phyloP scores from a whole-genome alignment of 495 filamentous ascomycete species.

The Cetradonia linearis region DNA sequence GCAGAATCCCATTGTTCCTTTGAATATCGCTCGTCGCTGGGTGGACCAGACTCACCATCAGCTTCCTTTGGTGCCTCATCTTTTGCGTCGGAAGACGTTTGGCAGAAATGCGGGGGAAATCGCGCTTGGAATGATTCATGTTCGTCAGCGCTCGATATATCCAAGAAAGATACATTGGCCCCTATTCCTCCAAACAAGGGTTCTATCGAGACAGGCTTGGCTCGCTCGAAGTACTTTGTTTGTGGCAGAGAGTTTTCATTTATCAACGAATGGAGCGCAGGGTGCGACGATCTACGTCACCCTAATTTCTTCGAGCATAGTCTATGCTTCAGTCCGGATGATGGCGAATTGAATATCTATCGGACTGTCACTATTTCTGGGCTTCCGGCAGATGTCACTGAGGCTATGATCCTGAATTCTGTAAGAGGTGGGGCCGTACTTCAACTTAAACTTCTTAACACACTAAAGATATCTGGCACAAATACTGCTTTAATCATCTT shows the following conservation, averaged over 20 bases:
- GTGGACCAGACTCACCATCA: not conserved
- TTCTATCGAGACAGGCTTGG: no score
- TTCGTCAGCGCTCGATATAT: no score
- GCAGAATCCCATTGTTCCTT: not conserved
- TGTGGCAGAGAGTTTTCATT: not conserved
- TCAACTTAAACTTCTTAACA: slow-evolving; percentile 16
- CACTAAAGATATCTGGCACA: slow-evolving; percentile 1
- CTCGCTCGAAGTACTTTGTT: no score
- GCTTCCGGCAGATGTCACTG: slow-evolving; percentile 1
- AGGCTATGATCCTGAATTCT: slow-evolving; percentile 4
- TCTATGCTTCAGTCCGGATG: slow-evolving; percentile 9
- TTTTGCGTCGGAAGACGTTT: not conserved
- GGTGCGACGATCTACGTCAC: not conserved
- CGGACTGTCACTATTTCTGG: slow-evolving; percentile 16
- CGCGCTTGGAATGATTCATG: no score
- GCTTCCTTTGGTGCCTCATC: not conserved
- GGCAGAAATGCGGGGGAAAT: no score
- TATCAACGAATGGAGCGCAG: not conserved
- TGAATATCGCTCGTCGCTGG: not conserved
- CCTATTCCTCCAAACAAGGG: not conserved
- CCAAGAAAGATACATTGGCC: no score
- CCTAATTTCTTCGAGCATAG: slow-evolving; percentile 19
- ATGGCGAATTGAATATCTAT: slow-evolving; percentile 6
- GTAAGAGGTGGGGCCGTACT: slow-evolving; percentile 17
- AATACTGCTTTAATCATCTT: slow-evolving; percentile 20